A percentile compares a stretch with the other conserved stretches of the same genome.
Conservation (phyloP, 257 asterid species). For the Anisodus acutangulus region DNA sequence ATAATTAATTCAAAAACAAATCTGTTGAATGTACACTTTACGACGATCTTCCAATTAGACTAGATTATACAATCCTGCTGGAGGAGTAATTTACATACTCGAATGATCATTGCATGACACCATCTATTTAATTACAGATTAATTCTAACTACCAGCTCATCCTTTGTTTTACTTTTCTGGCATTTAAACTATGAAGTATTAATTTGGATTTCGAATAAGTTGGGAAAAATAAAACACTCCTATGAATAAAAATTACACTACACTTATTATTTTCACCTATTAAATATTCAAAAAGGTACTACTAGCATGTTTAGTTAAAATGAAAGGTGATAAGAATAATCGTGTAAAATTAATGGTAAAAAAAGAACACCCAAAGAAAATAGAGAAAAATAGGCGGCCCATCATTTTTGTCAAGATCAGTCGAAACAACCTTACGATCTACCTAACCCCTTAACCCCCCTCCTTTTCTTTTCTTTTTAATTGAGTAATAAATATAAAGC, state of each 20-base stretch:
- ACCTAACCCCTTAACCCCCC: slow-evolving; percentile 39
- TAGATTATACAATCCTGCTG: too few relatives aligned
- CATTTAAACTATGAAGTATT: neutral
- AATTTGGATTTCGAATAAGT: neutral
- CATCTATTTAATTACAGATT: neutral
- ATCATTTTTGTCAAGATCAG: slow-evolving; percentile 26
- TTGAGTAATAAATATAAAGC: neutral
- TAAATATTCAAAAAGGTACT: neutral
- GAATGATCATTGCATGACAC: neutral
- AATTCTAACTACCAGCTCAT: neutral
- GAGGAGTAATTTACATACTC: too few relatives aligned
- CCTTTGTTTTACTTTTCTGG: neutral
- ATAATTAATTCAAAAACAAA: too few relatives aligned
- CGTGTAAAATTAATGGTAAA: neutral
- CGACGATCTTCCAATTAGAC: too few relatives aligned
- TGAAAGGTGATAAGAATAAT: neutral
- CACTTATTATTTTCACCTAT: neutral
- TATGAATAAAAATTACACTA: neutral
- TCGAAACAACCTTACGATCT: slow-evolving; percentile 43
- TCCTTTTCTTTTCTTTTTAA: neutral
- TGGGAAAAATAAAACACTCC: neutral
- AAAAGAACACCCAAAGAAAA: neutral
- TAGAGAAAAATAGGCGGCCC: neutral
- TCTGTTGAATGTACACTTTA: too few relatives aligned
- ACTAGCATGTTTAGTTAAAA: neutral